Base-by-base conservation (phyloP, 2,329 filamentous ascomycete species). In the Zalaria obscura region DNA sequence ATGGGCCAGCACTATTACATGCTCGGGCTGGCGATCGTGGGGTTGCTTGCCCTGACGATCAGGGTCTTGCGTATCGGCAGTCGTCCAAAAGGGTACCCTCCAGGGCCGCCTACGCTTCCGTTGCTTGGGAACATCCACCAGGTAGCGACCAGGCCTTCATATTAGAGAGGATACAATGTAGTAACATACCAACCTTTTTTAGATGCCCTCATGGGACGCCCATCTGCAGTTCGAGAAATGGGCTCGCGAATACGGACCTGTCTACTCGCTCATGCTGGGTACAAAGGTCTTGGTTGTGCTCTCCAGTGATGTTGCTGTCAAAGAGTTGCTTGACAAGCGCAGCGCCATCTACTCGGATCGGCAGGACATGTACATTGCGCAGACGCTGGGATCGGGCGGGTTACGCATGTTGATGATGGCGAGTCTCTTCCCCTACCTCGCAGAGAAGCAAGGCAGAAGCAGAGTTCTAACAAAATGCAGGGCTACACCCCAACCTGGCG, bases 211-310 rank as follows among this genome's bases (percentile, higher is more conserved):
- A 3, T 43, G 55, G 25, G 54, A 67, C 39, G 53, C 55, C 1
- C 65, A 71, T 40, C 47, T 66, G 0, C 66, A 71, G 44, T 70
- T 70, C 40, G 54, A 68, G 36, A 64, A 68, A 49, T 75, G 71
- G 71, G 69, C 70, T 0, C 47, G 63, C 3, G 58, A 70, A 48
- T 73, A 74, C 38, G 64, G 69, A 2, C 66, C 68, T 0, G 50
- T 74, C 1, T 74, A 70, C 52, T 67, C 61, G 5, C 53, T 74
- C 4, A 70, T 72, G 7, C 55, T 73, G 0, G 71, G 70, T 2
- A 66, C 64, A 0, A 62, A 64, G 35, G 57, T 60, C 5, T 49
- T 71, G 44, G 57, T 73, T 8, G 64, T 73, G 0, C 51, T 75
- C 0, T 66, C 62, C 0, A 65, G 60, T 3, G 62, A 66, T 28